phyloP scores from a whole-genome alignment of 768 basidiomycete species.

The Hortiboletus flavorubellus region DNA sequence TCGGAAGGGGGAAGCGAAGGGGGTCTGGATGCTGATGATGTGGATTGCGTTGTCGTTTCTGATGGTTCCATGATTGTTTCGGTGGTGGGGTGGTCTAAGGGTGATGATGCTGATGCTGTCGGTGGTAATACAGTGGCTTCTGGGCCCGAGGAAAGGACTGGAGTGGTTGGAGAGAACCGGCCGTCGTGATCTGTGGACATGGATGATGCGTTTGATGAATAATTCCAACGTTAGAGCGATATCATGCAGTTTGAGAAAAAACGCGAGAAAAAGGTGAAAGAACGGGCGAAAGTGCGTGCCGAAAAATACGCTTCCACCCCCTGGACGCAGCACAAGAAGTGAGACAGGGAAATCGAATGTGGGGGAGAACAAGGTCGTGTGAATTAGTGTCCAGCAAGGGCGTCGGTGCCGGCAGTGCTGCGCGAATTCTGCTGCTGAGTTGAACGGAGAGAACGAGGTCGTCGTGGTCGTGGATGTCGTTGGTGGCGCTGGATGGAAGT shows the following conservation, averaged over 20 bases:
- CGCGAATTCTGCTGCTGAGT: not conserved
- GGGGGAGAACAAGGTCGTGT: constrained; percentile 4
- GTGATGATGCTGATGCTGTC: constrained; percentile 16
- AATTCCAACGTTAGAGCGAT: constrained; percentile 13
- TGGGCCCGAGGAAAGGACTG: constrained; percentile 9
- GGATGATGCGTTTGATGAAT: constrained; percentile 8
- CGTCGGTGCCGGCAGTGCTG: not conserved
- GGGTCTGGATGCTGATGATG: constrained; percentile 17
- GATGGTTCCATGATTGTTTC: constrained; percentile 19
- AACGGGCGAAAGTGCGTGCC: constrained; percentile 4
- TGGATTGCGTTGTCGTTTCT: constrained; percentile 13
- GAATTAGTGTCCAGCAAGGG: not conserved
- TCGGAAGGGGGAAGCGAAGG: constrained; percentile 20
- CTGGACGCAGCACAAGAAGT: constrained; percentile 4
- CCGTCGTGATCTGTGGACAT: constrained; percentile 24
- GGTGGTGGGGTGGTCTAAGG: constrained; percentile 23
- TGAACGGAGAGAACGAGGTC: not conserved
- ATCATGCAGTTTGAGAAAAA: constrained; percentile 16
- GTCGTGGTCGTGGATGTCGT: constrained; percentile 10
- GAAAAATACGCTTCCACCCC: constrained; percentile 2
- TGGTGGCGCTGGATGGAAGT: constrained; percentile 8
- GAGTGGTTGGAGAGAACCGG: constrained; percentile 13
- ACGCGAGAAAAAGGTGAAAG: not conserved
- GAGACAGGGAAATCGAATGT: not conserved
- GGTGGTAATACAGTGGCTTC: constrained; percentile 27